Evolutionary conservation across 176 grass and related monocot species (phyloP), one percentile per base, ranked within the genome.

Genomic region (Elaeis guineensis): DNA sequence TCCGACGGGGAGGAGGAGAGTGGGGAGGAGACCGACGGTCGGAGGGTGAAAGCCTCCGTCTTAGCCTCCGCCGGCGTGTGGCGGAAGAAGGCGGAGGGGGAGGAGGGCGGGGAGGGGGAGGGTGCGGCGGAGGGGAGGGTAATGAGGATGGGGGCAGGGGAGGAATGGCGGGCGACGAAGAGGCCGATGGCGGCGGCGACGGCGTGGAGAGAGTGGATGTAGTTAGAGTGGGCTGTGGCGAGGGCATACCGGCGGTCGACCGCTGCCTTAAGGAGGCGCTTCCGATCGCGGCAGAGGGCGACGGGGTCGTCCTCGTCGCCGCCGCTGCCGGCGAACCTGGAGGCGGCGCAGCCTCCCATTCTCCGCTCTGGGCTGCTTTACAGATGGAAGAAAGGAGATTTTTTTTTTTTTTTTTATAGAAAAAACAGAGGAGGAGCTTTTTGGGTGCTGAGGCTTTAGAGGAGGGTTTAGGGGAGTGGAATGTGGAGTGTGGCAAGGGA

Each of bases 341-440:
- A 83, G 81, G 84, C 79, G 70, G 93, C 87, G 82, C 93, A 98
- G 81, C 85, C 88, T 21, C 93, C 87, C 93, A 98, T 98, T 21
- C 21, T 25, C 24, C 3, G 0, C 19, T 75, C 49, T 16, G 17
- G 35, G 22, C 20, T 35, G 55, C 26, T 65, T 58, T 29, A 19
- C 4, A 3, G 52, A 12, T 54, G n/a, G 17, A 44, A 14, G 9
- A 44, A 44, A 44, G 35, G 11, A 11, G 35, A 9, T 3, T 2
- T 5, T 12, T 44, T 44, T 2, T 8, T 35, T 35, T 35, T 44
- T 44, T 44, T 44, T 2, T 44, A 0, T 1, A 44, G 11, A 44
- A 44, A 44, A 44, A 30, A 30, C 1, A 30, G 1, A 30, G 28
- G 28, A 44, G 35, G 14, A 44, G 35, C 9, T 44, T 44, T 44